A percentile compares a stretch with the other conserved stretches of the same genome.
These are phyloP conservation scores for Daldinia sp. DNA, from an alignment of 2,329 filamentous ascomycete genomes.

Conservation along the genomic window DNA sequence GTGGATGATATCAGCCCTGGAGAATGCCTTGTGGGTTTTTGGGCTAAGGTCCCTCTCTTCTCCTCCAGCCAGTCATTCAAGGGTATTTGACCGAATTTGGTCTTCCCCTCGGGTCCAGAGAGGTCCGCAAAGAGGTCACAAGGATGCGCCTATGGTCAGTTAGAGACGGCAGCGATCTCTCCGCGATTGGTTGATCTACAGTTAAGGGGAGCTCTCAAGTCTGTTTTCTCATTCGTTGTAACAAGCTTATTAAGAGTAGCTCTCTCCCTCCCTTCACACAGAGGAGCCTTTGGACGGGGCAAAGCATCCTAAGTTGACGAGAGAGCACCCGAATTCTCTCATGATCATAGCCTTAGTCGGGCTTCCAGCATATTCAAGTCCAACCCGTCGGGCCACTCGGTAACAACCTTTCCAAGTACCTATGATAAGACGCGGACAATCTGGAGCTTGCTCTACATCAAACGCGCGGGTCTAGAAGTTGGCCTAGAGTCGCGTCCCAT, in stretches of 20 bases:
- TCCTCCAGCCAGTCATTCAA: constrained; percentile 19
- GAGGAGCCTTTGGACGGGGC: not conserved
- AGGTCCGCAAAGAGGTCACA: constrained; percentile 18
- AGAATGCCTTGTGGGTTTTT: constrained; percentile 25
- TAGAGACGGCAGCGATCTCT: constrained; percentile 14
- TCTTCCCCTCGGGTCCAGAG: constrained; percentile 14
- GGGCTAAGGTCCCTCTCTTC: constrained; percentile 12
- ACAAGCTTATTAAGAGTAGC: constrained; percentile 1
- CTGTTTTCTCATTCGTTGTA: not conserved
- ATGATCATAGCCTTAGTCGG: not conserved
- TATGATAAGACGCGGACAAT: constrained; percentile 6
- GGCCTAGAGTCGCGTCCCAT: not conserved
- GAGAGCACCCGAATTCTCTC: not conserved
- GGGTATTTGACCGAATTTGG: constrained; percentile 27
- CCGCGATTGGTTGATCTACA: constrained; percentile 19
- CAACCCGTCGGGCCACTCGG: not conserved
- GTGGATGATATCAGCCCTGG: constrained; percentile 24
- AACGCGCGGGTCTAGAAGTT: constrained; percentile 2
- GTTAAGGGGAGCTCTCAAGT: not conserved
- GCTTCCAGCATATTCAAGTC: constrained; percentile 1
- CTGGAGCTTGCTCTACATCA: constrained; percentile 10
- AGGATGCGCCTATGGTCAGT: constrained; percentile 22
- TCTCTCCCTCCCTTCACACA: not conserved
- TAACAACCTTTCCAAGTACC: not conserved
- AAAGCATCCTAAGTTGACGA: not conserved